Base-by-base conservation (phyloP, 2,329 filamentous ascomycete species). In the Fusarium newnesense region DNA sequence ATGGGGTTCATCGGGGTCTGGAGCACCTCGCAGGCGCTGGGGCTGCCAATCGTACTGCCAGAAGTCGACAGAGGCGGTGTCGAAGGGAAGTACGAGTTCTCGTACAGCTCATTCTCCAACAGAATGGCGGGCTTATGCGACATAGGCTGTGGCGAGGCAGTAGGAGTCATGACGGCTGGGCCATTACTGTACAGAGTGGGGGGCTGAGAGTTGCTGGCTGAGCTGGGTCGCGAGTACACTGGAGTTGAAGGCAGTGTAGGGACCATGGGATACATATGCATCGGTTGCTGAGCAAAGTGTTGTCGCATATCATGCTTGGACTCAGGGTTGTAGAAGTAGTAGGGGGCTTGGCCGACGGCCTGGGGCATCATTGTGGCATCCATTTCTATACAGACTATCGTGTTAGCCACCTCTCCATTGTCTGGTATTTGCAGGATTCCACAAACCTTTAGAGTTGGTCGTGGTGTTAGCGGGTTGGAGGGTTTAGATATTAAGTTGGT, bases 291-390 rank as follows among this genome's bases (percentile, higher is more conserved):
- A 73, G 84, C 83, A 86, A 94, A 95, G 83, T 94, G 72, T 83
- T 95, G 92, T 79, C 91, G 88, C 79, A 88, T 88, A 81, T 95
- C 92, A 72, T 90, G 86, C 81, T 90, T 91, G 73, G 92, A 88
- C 77, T 96, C 93, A 75, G 93, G 91, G 79, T 90, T 92, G 86
- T 96, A 97, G 87, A 95, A 96, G 88, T 93, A 95, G 87, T 95
- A 97, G 67, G 93, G 87, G 75, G 91, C 89, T 84, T 93, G 92
- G 70, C 88, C 90, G 87, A 93, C 90, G 78, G 88, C 82, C 82
- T 88, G 90, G 78, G 83, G 80, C 84, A 89, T 87, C 84, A 88
- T 85, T 73, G 82, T 86, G 78, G 89, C 83, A 79, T 94, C 92
- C 92, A 94, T 94, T 85, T 84, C 83, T 81, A 74, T 60, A 46